Evolutionary conservation across 352 stramenopile genomes (phyloP), one percentile per base, ranked within the genome.

Genomic region (Globisporangium carolinianum): DNA sequence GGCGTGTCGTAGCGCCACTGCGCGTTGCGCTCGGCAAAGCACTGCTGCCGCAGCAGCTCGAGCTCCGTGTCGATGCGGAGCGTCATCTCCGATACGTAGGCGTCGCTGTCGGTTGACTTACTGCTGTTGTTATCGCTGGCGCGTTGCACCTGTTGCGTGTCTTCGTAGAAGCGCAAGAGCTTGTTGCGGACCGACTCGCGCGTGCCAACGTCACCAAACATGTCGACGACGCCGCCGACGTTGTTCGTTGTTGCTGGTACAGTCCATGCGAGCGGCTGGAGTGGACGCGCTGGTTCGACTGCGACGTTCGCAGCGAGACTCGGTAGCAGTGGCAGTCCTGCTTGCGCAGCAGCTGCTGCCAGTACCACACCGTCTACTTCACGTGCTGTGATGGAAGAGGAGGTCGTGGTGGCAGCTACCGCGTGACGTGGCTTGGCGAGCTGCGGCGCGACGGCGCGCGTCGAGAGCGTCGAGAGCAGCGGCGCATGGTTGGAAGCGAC

Each of bases 21-120:
- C 43, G 79, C 75, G 39, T 92, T 92, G 61, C 83, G 83, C 47
- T 82, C 69, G 11, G 76, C 76, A 61, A 92, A 92, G 75, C 83
- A 92, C 51, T 75, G 69, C 39, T 72, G 77, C 3, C 83, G 76
- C 58, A 88, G 60, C 46, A 91, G 62, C 67, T 92, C 83, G 38
- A 92, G 64, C 62, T 90, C 78, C 51, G 74, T 86, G 71, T 92
- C 83, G 39, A 87, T 76, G 53, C 80, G 79, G 56, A 92, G 71
- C 61, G 76, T 88, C 74, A 85, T 82, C 65, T 92, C 82, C 35
- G 53, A 62, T 10, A 62, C 18, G 14, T 48, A 48, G 2, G 12
- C 41, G 12, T 60, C 36, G n/a, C 10, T 55, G 10, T 11, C 14
- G 6, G 32, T 11, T 6, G 14, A 17, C 15, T 48, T 11, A 35